phyloP scores from a whole-genome alignment of 805 yeast genomes.

The Wickerhamiella kurtzmanii region DNA sequence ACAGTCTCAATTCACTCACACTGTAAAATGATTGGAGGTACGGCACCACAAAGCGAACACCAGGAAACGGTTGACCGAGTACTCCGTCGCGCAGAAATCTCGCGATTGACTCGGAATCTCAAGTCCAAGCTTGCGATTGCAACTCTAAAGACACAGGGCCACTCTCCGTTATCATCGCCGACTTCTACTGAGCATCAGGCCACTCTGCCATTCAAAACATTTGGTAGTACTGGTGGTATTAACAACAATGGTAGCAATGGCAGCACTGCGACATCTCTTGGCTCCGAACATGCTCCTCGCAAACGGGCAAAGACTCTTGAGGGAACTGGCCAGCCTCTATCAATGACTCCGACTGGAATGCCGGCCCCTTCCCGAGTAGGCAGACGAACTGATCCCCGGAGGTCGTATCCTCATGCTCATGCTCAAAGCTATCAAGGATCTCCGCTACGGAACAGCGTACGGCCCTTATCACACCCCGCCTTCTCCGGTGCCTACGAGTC shows the following conservation, averaged over 20 bases:
- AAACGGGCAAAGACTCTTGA: conserved; percentile 19
- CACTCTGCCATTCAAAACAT: not conserved
- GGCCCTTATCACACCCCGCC: not conserved
- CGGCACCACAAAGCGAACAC: not conserved
- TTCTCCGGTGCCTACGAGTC: not conserved
- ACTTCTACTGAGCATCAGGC: conserved; percentile 1
- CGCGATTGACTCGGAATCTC: conserved; percentile 30
- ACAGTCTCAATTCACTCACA: too few species aligned
- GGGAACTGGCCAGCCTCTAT: conserved; percentile 11
- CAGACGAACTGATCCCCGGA: not conserved
- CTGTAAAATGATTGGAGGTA: not conserved
- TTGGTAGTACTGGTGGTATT: not conserved
- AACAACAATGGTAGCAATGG: not conserved
- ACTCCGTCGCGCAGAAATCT: conserved; percentile 30
- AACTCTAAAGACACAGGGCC: conserved; percentile 28
- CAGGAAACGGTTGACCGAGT: conserved; percentile 26
- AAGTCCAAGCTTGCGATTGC: conserved; percentile 32
- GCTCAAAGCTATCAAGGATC: not conserved
- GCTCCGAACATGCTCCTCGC: conserved; percentile 3
- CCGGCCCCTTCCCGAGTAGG: not conserved
- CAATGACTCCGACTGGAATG: conserved; percentile 1
- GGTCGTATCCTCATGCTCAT: not conserved
- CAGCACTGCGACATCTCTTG: not conserved
- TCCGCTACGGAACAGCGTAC: not conserved
- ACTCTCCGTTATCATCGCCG: conserved; percentile 1